Percentiles rank a stretch among this genome's conserved stretches.
Evolutionary conservation across 306 rosid species (phyloP).

Genomic region (Sphenostylis stenocarpa): DNA sequence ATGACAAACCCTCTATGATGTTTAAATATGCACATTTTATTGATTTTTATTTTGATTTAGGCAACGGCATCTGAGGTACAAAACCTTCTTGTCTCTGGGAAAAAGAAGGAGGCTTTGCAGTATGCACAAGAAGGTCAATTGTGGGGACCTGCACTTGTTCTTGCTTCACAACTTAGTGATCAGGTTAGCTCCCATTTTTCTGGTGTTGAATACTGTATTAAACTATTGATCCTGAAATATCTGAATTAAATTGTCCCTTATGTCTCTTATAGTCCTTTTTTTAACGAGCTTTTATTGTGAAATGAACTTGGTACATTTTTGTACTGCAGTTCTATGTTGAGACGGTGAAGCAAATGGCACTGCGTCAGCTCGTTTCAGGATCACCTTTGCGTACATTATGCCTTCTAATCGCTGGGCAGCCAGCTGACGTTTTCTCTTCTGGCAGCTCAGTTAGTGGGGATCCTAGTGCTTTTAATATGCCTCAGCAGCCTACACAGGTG

Average conservation of each 20-base stretch:
- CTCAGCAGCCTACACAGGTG: constrained; percentile 71
- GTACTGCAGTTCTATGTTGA: constrained; percentile 85
- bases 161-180: constrained; percentile 93
- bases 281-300: constrained; percentile 26
- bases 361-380: constrained; percentile 75
- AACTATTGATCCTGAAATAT: constrained; percentile 21
- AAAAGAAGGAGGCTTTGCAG: constrained; percentile 86
- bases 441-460: constrained; percentile 36
- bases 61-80: constrained; percentile 94
- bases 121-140: constrained; percentile 91
- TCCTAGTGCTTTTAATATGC: constrained; percentile 34
- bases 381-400: constrained; percentile 93
- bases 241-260: constrained; percentile 26
- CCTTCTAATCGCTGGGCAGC: constrained; percentile 87
- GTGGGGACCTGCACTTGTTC: constrained; percentile 99
- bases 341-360: constrained; percentile 91
- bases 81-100: constrained; percentile 83
- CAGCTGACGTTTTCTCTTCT: constrained; percentile 87
- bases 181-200: constrained; percentile 53
- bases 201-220: background rate
- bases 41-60: constrained; percentile 49
- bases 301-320: constrained; percentile 29
- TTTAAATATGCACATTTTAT: constrained; percentile 14
- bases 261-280: constrained; percentile 14
- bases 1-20: background rate